Evolutionary conservation across 768 basidiomycete species (phyloP).

Genomic region (Dacryopinax primogenitus): DNA sequence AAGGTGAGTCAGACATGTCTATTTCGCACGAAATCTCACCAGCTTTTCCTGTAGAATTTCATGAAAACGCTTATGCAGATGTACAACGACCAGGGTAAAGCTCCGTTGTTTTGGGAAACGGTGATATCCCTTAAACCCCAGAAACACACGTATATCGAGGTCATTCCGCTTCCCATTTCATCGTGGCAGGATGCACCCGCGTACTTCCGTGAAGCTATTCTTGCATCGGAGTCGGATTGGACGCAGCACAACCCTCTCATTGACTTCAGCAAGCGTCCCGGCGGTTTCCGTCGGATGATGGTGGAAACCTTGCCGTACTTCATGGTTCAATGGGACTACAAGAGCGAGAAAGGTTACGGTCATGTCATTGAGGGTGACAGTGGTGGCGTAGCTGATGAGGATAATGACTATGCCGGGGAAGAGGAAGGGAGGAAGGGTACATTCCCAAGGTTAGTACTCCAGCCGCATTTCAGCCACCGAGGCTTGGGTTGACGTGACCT

Average conservation of each 20-base stretch:
- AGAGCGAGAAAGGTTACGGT: slow-evolving; percentile 94
- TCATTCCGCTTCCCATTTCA: slow-evolving; percentile 81
- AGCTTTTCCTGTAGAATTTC: slow-evolving; percentile 39
- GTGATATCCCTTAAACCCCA: slow-evolving; percentile 77
- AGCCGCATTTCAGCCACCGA: neutral
- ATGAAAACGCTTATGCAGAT: slow-evolving; percentile 93
- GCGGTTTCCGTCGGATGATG: slow-evolving; percentile 89
- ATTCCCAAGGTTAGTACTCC: slow-evolving; percentile 58
- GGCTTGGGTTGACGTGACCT: neutral
- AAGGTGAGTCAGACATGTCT: slow-evolving; percentile 41
- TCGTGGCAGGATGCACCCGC: slow-evolving; percentile 77
- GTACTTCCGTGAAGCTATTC: slow-evolving; percentile 95
- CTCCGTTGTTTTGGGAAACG: slow-evolving; percentile 92
- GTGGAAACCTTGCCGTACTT: slow-evolving; percentile 97
- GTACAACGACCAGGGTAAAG: slow-evolving; percentile 85
- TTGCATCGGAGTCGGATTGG: slow-evolving; percentile 91
- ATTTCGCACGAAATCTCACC: neutral
- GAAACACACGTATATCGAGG: slow-evolving; percentile 86
- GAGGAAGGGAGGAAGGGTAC: slow-evolving; percentile 82
- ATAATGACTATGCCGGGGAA: slow-evolving; percentile 52
- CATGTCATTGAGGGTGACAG: slow-evolving; percentile 91
- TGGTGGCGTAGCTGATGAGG: slow-evolving; percentile 47
- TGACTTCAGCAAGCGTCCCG: slow-evolving; percentile 77
- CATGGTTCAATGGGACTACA: slow-evolving; percentile 97
- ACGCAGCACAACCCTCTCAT: slow-evolving; percentile 96